Conservation (phyloP, 441 rosid species). For the Pelargonium fulgidum region DNA sequence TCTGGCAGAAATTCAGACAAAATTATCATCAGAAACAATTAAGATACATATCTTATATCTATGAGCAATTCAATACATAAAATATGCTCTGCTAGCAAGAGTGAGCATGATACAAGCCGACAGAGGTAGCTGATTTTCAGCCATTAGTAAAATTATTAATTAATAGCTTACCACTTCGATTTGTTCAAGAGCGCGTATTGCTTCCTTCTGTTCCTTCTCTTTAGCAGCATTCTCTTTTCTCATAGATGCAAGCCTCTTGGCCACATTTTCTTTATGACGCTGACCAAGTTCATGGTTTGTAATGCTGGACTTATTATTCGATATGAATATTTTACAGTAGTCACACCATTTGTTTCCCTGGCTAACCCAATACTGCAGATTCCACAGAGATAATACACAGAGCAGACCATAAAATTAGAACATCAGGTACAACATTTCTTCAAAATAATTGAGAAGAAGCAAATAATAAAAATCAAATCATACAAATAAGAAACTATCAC, state of each 20-base stretch:
- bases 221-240: slow-evolving; percentile 70
- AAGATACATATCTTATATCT: neutral
- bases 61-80: neutral
- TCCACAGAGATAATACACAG: neutral
- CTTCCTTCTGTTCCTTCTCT: slow-evolving; percentile 69
- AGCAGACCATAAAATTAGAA: neutral
- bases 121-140: neutral
- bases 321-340: slow-evolving; percentile 74
- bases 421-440: neutral
- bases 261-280: slow-evolving; percentile 71
- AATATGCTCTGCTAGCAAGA: neutral
- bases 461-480: neutral
- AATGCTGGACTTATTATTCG: slow-evolving; percentile 75
- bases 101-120: neutral
- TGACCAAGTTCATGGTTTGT: slow-evolving; percentile 92
- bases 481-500: neutral
- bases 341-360: slow-evolving; percentile 98
- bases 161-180: slow-evolving; percentile 70
- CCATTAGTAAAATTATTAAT: neutral
- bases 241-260: slow-evolving; percentile 62
- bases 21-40: neutral
- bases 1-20: slow-evolving; percentile 37
- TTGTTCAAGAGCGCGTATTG: slow-evolving; percentile 62
- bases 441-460: neutral
- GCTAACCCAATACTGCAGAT: slow-evolving; percentile 76